Evolutionary conservation across 305 asterid species (phyloP), one percentile per base, ranked within the genome.

Genomic region (Solanum aculeatissimum): DNA sequence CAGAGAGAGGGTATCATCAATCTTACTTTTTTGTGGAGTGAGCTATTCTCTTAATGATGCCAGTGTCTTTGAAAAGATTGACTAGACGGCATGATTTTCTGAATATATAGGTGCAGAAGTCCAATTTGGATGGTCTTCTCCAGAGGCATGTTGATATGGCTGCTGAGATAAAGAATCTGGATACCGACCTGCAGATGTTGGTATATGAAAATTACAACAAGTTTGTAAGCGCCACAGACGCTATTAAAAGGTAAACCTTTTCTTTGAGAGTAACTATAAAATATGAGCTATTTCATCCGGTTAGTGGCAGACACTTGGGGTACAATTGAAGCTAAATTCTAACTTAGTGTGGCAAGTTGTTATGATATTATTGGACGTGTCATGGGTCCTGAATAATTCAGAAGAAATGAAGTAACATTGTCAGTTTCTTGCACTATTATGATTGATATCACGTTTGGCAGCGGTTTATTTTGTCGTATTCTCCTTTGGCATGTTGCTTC

Each of bases 101-200:
- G 82, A 51, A 77, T 77, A 49, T 89, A 86, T 82, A 96, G 99
- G 97, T 94, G 32, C 97, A 97, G 92, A 97, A 97, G 86, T 91
- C 98, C 86, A 93, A 92, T 86, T 85, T 97, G 94, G 99, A 95
- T 90, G 97, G 97, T 58, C 91, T 97, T 87, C 98, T 97, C 66
- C 98, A 95, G 84, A 97, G 93, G 90, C 99, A 97, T 91, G 99
- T 97, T 70, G 98, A 94, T 90, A 95, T 95, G 98, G 98, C 98
- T 86, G 94, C 99, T 68, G 98, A 97, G 92, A 95, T 95, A 80
- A 97, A 97, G 87, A 97, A 97, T 91, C 97, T 97, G 11, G 98
- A 95, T 84, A 97, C 99, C n/a, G 99, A 97, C 93, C 88, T 97
- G 90, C 99, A 97, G 88, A 97, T 97, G 99, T 85, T 97, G 89